phyloP scores from a whole-genome alignment of 352 stramenopile genomes.

The Ophiocytium majus region DNA sequence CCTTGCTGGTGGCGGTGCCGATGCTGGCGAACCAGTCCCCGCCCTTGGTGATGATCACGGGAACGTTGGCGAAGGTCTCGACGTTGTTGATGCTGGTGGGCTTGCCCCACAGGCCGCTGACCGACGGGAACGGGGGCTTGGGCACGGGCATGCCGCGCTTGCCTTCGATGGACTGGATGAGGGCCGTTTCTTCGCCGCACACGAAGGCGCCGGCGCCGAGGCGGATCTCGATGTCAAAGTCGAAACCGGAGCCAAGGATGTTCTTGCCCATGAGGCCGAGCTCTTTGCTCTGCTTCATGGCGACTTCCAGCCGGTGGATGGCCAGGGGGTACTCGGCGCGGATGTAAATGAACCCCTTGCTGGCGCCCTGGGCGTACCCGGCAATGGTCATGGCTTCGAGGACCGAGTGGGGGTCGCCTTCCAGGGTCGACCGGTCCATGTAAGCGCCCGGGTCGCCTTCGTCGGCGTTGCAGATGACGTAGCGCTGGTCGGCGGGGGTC shows the following conservation, averaged over 20 bases:
- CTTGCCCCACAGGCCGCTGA: conserved; percentile 96
- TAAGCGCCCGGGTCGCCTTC: no score
- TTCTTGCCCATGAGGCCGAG: not conserved
- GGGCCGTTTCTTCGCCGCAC: conserved; percentile 96
- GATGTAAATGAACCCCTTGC: conserved; percentile 59
- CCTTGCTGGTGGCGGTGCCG: conserved; percentile 93
- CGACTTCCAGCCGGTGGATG: not conserved
- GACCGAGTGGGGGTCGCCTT: not conserved
- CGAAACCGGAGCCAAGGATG: conserved; percentile 83
- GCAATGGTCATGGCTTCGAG: conserved; percentile 18
- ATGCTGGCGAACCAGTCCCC: conserved; percentile 90
- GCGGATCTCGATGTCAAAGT: conserved; percentile 98
- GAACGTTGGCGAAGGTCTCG: conserved; percentile 92
- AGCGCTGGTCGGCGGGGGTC: no score
- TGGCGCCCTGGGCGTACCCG: not conserved
- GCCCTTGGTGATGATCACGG: conserved; percentile 93
- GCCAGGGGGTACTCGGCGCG: not conserved
- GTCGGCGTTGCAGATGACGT: no score
- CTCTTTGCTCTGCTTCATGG: not conserved
- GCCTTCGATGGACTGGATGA: conserved; percentile 92
- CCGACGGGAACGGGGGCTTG: conserved; percentile 70
- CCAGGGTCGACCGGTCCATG: no score
- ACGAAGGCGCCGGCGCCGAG: conserved; percentile 97
- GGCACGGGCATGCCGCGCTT: conserved; percentile 76
- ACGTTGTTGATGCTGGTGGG: conserved; percentile 96